Evolutionary conservation across 2,329 filamentous ascomycete genomes (phyloP), one percentile per base, ranked within the genome.

Genomic region (Ceratocystis colombiana): DNA sequence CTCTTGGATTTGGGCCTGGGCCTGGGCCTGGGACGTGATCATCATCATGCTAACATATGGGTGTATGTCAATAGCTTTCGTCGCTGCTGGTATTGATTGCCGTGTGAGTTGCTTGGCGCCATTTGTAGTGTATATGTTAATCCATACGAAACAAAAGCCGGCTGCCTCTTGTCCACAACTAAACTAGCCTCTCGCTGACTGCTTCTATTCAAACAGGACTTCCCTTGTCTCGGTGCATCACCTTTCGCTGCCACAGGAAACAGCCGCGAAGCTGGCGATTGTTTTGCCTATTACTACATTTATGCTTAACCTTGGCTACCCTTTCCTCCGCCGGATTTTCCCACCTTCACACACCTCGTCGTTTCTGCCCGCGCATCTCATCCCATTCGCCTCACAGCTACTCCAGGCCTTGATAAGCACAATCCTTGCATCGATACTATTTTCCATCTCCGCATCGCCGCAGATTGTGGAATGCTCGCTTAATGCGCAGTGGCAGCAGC

Each of bases 361-460:
- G 15, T 8, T 66, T 28, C 20, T 61, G 3, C 59, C 59, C 15
- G 55, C 37, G 8, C 20, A 64, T 57, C 53, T 30, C 41, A 8
- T 55, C 55, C 62, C 28, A 2, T 44, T 33, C 33, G 20, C 20
- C 1, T 37, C 61, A 15, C 37, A 57, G 12, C 53, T 61, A 37
- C 33, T 59, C 44, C 63, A 68, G 46, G 22, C 65, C 2, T 20
- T 62, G 8, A 30, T 65, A 4, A 61, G 61, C 25, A 50, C 57
- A 5, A 72, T 80, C 5, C 73, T 82, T 1, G 78, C 78, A 1
- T 79, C 79, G 0, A 71, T 81, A 6, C 73, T 80, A 15, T 70
- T 76, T 37, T 72, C 68, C 22, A 28, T 61, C 0, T 44, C 66
- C 7, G 30, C 44, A 1, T 41, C 22, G 20, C 53, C 50, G 25